phyloP scores from a whole-genome alignment of 2,329 filamentous ascomycete genomes.

The Lasiodiplodia gonubiensis region DNA sequence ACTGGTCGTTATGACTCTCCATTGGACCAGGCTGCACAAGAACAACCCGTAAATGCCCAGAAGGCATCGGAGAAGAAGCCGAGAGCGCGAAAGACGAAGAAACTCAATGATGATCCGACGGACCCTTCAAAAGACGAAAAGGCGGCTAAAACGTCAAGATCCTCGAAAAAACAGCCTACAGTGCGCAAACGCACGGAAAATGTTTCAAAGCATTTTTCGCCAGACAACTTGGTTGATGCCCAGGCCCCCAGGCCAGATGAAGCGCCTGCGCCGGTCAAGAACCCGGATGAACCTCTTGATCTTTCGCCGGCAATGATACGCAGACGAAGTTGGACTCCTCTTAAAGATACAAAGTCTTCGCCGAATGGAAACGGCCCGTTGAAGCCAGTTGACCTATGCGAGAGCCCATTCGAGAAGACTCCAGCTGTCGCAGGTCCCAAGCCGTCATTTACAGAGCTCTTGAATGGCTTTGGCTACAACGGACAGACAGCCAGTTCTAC shows the following conservation, averaged over 20 bases:
- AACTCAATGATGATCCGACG: too few species aligned
- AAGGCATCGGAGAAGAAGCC: neutral
- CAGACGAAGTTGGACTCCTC: conserved; percentile 46
- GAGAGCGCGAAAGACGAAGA: neutral
- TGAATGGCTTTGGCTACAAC: conserved; percentile 40
- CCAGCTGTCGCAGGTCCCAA: neutral
- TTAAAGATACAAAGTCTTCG: conserved; percentile 36
- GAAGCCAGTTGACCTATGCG: neutral
- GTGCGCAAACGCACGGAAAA: neutral
- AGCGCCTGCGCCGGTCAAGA: conserved; percentile 30
- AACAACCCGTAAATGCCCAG: conserved; percentile 33
- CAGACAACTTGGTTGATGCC: neutral
- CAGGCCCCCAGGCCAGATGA: neutral
- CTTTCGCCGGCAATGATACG: conserved; percentile 41
- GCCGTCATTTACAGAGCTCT: conserved; percentile 36
- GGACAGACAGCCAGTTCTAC: conserved; percentile 16
- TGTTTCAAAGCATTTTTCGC: conserved; percentile 9
- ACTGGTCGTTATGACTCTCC: conserved; percentile 31
- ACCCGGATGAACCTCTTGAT: conserved; percentile 32
- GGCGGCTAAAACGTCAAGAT: neutral
- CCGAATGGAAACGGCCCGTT: conserved; percentile 31
- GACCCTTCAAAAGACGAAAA: neutral
- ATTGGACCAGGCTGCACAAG: conserved; percentile 29
- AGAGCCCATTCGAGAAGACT: neutral
- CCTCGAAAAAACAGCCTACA: neutral